Evolutionary conservation across 495 filamentous ascomycete species (phyloP).

Genomic region (Cercophora sp.): DNA sequence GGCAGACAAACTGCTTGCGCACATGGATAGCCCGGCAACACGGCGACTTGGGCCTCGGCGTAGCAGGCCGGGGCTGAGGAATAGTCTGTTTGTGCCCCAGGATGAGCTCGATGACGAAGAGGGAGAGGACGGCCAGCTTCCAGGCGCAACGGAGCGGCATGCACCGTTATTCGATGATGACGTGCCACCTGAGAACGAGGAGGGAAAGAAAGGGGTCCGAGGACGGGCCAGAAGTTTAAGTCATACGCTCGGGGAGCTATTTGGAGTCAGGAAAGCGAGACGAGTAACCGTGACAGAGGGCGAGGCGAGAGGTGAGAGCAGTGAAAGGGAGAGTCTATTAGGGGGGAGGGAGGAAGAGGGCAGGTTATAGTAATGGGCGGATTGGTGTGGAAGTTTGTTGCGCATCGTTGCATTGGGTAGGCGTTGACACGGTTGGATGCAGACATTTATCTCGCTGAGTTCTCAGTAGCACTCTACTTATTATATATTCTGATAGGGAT

Average conservation of each 20-base stretch:
- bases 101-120: constrained; percentile 25
- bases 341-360: not conserved
- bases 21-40: constrained; percentile 30
- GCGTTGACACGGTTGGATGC: not conserved
- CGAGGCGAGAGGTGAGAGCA: not conserved
- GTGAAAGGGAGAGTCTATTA: not conserved
- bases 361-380: not conserved
- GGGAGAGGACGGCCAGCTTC: constrained; percentile 2
- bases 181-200: not conserved
- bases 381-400: too few species aligned
- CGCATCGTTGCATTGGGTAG: constrained; percentile 1
- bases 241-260: constrained; percentile 45
- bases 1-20: constrained; percentile 38
- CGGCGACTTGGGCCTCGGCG: constrained; percentile 26
- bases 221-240: constrained; percentile 48
- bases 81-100: constrained; percentile 40
- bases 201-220: constrained; percentile 18
- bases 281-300: too few species aligned
- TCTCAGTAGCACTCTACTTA: too few species aligned
- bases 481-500: too few species aligned
- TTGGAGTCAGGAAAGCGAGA: constrained; percentile 22
- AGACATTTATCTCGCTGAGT: not conserved
- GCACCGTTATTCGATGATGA: constrained; percentile 16
- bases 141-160: constrained; percentile 2
- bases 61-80: constrained; percentile 32